A percentile compares a stretch with the other conserved stretches of the same genome.
Evolutionary conservation across 257 asterid genomes (phyloP).

Genomic region (Osmanthus fragrans): DNA sequence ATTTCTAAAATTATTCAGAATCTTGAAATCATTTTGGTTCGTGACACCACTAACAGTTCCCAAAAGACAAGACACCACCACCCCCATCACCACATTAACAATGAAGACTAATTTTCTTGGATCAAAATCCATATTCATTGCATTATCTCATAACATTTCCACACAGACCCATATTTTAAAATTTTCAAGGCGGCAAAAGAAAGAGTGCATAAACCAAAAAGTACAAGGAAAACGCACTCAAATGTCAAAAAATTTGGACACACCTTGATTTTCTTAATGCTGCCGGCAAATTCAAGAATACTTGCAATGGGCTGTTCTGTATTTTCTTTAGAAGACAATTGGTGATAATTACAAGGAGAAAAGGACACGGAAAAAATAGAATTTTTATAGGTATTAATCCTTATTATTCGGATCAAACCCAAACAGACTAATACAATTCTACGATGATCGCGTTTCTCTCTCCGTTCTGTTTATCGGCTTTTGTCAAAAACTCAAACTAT

Average conservation of each 20-base stretch:
- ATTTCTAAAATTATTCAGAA: conserved; percentile 58
- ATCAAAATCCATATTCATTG: conserved; percentile 32
- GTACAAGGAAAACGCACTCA: conserved; percentile 15
- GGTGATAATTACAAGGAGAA: not conserved
- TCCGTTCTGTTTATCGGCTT: not conserved
- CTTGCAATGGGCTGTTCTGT: conserved; percentile 8
- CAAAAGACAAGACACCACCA: conserved; percentile 14
- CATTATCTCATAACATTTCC: conserved; percentile 28
- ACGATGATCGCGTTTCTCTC: conserved; percentile 11
- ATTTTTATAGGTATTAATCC: conserved; percentile 29
- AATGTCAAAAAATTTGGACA: conserved; percentile 18
- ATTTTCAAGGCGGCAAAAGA: conserved; percentile 3
- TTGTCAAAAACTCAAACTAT: not conserved
- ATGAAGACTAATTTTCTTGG: conserved; percentile 34
- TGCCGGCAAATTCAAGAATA: conserved; percentile 33
- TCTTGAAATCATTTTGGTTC: conserved; percentile 60
- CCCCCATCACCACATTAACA: conserved; percentile 11
- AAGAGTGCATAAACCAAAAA: conserved; percentile 3
- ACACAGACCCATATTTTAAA: conserved; percentile 25
- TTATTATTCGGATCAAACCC: conserved; percentile 39
- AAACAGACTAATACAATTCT: conserved; percentile 28
- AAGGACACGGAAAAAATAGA: conserved; percentile 11
- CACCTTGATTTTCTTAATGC: conserved; percentile 24
- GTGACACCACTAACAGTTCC: conserved; percentile 48
- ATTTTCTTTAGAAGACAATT: conserved; percentile 14